Evolutionary conservation across 1,139 yeast genomes (phyloP), one percentile per base, ranked within the genome.

Genomic region (Hanseniaspora gamundiae): DNA sequence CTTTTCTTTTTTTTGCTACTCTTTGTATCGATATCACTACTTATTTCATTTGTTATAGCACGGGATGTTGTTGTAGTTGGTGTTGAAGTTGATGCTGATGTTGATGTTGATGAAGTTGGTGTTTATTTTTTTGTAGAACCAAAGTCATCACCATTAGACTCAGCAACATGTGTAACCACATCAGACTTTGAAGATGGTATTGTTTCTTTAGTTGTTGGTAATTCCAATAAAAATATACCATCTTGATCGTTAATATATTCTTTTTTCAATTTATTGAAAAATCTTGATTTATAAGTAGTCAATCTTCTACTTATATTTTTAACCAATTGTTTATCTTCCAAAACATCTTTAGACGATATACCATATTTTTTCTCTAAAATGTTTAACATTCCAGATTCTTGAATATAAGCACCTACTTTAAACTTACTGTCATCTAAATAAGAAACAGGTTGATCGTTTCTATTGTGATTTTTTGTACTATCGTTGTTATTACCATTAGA

Each of bases 221-320:
- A 30, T 30, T 30, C 19, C 4, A n/a, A 14, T 30, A 16, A 30
- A 4, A 30, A n/a, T 9, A 21, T 22, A 13, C 17, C 22, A 8
- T 16, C 39, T 36, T 10, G n/a, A 9, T 35, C 19, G 8, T 16
- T 20, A 8, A 21, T 4, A 17, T 17, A 20, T 36, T 24, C 28
- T 36, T 36, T 36, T 51, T 59, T 60, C 47, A 58, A 56, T 47
- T 59, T 60, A 39, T 57, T 45, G 11, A 59, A 61, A 39, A 59
- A 58, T 30, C 64, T 49, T 14, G 64, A 62, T 42, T 60, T 60
- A 45, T 59, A 60, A 4, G 63, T 58, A 20, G 63, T 59, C 13
- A 60, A 59, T 42, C 61, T 55, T 48, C 63, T 56, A 5, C 61
- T 56, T n/a, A 60, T 59, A 39, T 54, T 52, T n/a, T 58, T 52